Base-by-base conservation (phyloP, 169 alveolate genomes). In the Eimeria praecox region DNA sequence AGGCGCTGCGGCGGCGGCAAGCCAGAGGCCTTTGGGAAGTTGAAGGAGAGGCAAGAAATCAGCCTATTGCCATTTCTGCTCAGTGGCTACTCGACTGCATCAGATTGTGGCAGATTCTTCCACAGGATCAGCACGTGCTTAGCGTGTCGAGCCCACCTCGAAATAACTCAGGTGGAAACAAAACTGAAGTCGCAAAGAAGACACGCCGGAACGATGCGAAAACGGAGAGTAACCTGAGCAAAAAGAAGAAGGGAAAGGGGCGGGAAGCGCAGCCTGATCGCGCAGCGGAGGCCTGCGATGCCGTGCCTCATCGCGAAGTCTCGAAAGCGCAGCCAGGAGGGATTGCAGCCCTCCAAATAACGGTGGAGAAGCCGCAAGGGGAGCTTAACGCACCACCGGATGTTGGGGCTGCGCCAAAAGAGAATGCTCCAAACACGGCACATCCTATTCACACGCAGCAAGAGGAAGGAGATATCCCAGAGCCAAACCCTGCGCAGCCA, bases 71-170 rank as follows among this genome's bases (percentile, higher is more conserved):
- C 4, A n/a, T 87, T 9, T 87, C 66, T 33, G 20, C 94, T 40
- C 82, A 87, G 66, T 87, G 94, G 94, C 94, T 87, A 35, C 94
- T 87, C 20, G 94, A 87, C 24, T 87, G 94, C 54, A 64, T 87
- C 46, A 24, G 64, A 22, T 40, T 24, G n/a, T 87, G 94, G 94
- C 85, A 64, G 83, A 1, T 40, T 10, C 52, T 87, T 64, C 94
- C 78, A 49, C 62, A 33, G 66, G 94, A 87, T 30, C 59, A 38
- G 46, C 38, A 87, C 35, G 82, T 38, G 56, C 94, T 87, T 22
- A 59, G 64, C 62, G 69, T 87, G 49, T 62, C 66, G 35, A 22
- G 44, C 82, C 69, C 59, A 42, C 44, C 69, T 20, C 83, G 49
- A 18, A 38, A 38, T 22, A 87, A 40, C 46, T 49, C 14, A 16